Base-by-base conservation (phyloP, 768 basidiomycete genomes). In the Ramaria sp. region DNA sequence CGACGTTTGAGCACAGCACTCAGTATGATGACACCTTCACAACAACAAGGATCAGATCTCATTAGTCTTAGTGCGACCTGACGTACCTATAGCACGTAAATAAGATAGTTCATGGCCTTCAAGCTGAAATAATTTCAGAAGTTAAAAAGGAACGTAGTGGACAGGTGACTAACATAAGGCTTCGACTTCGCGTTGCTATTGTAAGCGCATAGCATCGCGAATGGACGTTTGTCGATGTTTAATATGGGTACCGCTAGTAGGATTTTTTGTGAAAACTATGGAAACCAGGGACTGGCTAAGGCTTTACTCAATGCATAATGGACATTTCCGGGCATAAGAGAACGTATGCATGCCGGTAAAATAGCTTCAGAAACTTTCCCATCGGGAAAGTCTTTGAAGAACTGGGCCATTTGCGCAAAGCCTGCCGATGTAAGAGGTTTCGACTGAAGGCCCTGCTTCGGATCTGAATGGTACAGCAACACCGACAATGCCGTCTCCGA, bases 31-130 rank as follows among this genome's bases (percentile, higher is more conserved):
- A 96, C 91, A 49, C 89, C 87, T 76, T 50, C 15, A 50, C 15
- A n/a, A 51, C 10, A n/a, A 51, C 10, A 37, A 30, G 43, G n/a
- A 25, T 37, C 2, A 43, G 47, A 45, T 1, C 22, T n/a, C 22
- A 27, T 8, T 38, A 18, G 24, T n/a, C 28, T 20, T 1, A 27
- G 15, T 30, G 27, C 13, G 47, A 22, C n/a, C 52, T 20, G 3
- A 61, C 62, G 58, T 58, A 82, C 87, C 89, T 59, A 95, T 93
- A 16, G 93, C 93, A 39, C 92, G 82, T 51, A 95, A 67, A 67
- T 94, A 96, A 15, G 93, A 94, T 50, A 95, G 65, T 62, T 96
- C 88, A 61, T 89, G 88, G 0, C 89, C 89, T 68, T 92, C 89
- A 60, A 90, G 70, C 88, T 89, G 57, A 22, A 50, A 50, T 22